A percentile compares a stretch with the other conserved stretches of the same genome.
Conservation (phyloP, 306 rosid genomes). For the Prunus mongolica region DNA sequence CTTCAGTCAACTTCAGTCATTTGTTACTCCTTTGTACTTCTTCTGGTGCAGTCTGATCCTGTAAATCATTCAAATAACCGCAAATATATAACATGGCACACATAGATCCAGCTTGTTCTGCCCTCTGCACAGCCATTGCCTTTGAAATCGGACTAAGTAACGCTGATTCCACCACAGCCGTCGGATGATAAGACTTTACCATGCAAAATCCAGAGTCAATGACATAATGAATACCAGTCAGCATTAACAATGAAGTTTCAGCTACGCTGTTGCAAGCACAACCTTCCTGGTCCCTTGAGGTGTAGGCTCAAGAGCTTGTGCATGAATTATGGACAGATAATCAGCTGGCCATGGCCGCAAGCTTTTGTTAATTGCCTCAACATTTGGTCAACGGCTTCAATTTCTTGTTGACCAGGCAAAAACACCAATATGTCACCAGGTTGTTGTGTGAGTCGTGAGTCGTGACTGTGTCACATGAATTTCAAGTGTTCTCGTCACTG, state of each 20-base stretch:
- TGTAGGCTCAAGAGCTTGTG: conserved; percentile 76
- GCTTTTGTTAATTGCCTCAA: conserved; percentile 53
- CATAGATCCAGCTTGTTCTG: conserved; percentile 54
- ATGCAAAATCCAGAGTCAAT: conserved; percentile 85
- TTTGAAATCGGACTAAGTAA: conserved; percentile 69
- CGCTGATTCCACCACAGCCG: conserved; percentile 84
- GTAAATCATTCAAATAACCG: conserved; percentile 56
- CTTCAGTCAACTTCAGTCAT: conserved; percentile 73
- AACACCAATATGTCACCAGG: conserved; percentile 80
- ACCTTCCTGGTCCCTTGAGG: conserved; percentile 84
- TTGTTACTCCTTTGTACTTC: conserved; percentile 81
- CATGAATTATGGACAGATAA: conserved; percentile 46
- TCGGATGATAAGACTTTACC: conserved; percentile 65
- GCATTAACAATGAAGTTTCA: conserved; percentile 86
- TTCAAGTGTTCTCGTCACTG: conserved; percentile 68
- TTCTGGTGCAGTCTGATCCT: conserved; percentile 75
- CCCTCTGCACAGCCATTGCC: conserved; percentile 84
- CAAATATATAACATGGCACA: conserved; percentile 75
- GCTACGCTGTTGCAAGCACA: conserved; percentile 84
- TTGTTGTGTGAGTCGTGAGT: conserved; percentile 25
- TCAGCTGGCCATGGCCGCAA: conserved; percentile 56
- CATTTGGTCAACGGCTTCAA: conserved; percentile 85
- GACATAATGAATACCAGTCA: conserved; percentile 51
- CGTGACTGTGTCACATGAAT: conserved; percentile 52
- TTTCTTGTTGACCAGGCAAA: conserved; percentile 87